These are phyloP conservation scores for Rhododendron simsii DNA, from an alignment of 148 eudicot genomes.

Conservation along the genomic window DNA sequence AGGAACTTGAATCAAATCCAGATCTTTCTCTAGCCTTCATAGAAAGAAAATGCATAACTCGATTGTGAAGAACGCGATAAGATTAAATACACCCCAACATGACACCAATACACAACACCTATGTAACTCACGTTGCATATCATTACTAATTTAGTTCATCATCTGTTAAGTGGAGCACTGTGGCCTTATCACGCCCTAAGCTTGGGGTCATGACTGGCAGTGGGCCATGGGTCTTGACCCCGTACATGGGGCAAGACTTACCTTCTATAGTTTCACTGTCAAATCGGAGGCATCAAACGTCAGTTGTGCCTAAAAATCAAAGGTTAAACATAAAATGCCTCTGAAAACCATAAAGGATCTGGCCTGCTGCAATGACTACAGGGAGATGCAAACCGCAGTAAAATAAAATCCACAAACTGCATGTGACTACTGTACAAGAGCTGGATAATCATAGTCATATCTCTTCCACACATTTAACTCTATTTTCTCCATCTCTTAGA, in stretches of 20 bases:
- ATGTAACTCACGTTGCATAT: not conserved
- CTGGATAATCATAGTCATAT: not conserved
- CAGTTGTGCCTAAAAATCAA: not conserved
- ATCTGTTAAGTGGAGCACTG: not conserved
- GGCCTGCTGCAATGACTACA: not conserved
- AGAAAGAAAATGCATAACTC: conserved; percentile 6
- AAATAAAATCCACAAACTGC: not conserved
- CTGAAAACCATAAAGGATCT: not conserved
- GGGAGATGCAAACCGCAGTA: not conserved
- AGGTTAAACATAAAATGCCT: not conserved
- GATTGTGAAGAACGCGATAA: not conserved
- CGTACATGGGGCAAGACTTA: not conserved
- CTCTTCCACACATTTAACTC: not conserved
- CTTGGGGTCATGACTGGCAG: not conserved
- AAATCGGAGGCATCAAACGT: not conserved
- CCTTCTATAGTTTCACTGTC: not conserved
- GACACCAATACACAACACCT: not conserved
- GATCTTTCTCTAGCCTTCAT: conserved; percentile 36
- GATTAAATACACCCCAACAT: not conserved
- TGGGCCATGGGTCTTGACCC: not conserved
- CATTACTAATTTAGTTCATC: not conserved
- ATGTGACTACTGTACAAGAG: not conserved
- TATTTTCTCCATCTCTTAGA: not conserved
- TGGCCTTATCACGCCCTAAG: not conserved
- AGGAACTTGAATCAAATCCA: conserved; percentile 26